A percentile compares a stretch with the other conserved stretches of the same genome.
These are phyloP conservation scores for Claviceps capensis DNA, from an alignment of 2,329 filamentous ascomycete genomes.

Conservation along the genomic window DNA sequence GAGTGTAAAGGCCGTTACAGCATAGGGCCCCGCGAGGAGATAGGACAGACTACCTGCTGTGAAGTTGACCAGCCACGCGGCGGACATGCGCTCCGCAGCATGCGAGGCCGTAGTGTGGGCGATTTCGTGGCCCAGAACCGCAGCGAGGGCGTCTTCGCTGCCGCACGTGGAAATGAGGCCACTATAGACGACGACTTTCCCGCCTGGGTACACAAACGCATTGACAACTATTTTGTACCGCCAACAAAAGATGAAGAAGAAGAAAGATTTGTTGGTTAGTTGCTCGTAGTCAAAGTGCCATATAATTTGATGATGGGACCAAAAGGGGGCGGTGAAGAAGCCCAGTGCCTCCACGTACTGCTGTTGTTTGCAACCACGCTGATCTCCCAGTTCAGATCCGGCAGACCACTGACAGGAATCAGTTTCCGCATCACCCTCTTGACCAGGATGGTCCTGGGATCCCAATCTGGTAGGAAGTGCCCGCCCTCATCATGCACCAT, in stretches of 20 bases:
- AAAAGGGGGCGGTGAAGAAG: too few relatives aligned
- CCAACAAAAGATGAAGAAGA: background rate
- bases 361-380: conserved; percentile 55
- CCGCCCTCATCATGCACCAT: conserved; percentile 37
- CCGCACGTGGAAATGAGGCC: conserved; percentile 56
- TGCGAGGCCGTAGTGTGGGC: conserved; percentile 63
- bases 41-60: conserved; percentile 33
- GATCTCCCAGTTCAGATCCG: conserved; percentile 52
- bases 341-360: conserved; percentile 16
- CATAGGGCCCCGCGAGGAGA: conserved; percentile 26
- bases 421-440: conserved; percentile 50
- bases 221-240: conserved; percentile 38
- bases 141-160: conserved; percentile 56
- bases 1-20: conserved; percentile 22
- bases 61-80: conserved; percentile 37
- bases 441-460: conserved; percentile 43
- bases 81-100: conserved; percentile 47
- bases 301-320: too few relatives aligned
- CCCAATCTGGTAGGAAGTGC: conserved; percentile 43
- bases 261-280: too few relatives aligned
- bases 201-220: conserved; percentile 65
- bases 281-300: too few relatives aligned
- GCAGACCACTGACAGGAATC: conserved; percentile 52
- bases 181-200: conserved; percentile 68
- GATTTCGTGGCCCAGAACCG: conserved; percentile 68